These are phyloP conservation scores for Phytophthora sp. DNA, from an alignment of 352 stramenopile species.

Conservation along the genomic window DNA sequence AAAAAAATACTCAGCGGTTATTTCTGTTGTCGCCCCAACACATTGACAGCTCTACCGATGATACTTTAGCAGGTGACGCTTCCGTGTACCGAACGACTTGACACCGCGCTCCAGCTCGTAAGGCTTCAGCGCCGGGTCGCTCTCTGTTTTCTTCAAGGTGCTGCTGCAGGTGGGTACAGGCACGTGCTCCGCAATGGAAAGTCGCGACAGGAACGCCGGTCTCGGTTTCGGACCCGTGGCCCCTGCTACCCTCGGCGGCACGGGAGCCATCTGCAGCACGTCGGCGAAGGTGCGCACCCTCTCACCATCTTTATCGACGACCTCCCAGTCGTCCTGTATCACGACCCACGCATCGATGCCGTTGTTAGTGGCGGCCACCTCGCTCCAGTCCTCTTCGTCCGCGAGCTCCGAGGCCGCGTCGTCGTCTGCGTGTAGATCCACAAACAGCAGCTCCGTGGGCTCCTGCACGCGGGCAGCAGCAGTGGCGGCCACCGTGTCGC, in stretches of 20 bases:
- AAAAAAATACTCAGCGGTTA: slow-evolving; percentile 31
- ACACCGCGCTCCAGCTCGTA: slow-evolving; percentile 41
- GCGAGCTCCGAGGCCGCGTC: slow-evolving; percentile 34
- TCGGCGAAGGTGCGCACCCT: slow-evolving; percentile 67
- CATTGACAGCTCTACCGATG: slow-evolving; percentile 37
- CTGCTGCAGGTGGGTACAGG: slow-evolving; percentile 13
- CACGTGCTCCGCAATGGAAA: slow-evolving; percentile 33
- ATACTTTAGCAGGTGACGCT: slow-evolving; percentile 50
- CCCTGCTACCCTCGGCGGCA: neutral
- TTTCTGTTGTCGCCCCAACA: slow-evolving; percentile 17
- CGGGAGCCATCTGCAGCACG: slow-evolving; percentile 39
- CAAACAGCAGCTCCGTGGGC: slow-evolving; percentile 38
- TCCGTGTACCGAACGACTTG: slow-evolving; percentile 72
- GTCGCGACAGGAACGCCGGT: slow-evolving; percentile 21
- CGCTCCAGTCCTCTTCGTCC: slow-evolving; percentile 66
- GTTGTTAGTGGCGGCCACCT: slow-evolving; percentile 40
- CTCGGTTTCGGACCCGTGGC: neutral
- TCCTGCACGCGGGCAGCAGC: slow-evolving; percentile 4
- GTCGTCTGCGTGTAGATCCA: slow-evolving; percentile 47
- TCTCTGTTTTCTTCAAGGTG: slow-evolving; percentile 27
- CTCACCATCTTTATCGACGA: slow-evolving; percentile 58
- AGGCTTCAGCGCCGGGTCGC: slow-evolving; percentile 19
- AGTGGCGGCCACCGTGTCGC: slow-evolving; percentile 21
- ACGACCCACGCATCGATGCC: slow-evolving; percentile 53
- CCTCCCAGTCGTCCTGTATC: slow-evolving; percentile 77